Conservation (phyloP, 768 basidiomycete genomes). For the Cubamyces lactineus region DNA sequence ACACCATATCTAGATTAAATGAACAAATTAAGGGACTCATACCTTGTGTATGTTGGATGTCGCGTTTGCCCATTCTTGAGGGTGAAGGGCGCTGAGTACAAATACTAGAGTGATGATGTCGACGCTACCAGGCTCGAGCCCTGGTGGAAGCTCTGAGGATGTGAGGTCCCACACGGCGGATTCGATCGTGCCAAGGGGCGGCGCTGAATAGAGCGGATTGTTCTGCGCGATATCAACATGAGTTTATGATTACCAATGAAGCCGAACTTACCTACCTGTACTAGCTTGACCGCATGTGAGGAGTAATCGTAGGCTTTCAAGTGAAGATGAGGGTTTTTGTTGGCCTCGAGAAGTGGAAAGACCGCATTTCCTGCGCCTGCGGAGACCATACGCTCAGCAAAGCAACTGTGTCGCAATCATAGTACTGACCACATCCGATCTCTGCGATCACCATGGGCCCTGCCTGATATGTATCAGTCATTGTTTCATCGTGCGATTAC, state of each 20-base stretch:
- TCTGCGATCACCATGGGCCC: conserved; percentile 80
- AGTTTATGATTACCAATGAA: too few relatives aligned
- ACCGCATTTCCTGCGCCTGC: conserved; percentile 93
- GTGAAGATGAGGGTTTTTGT: conserved; percentile 75
- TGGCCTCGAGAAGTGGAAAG: conserved; percentile 84
- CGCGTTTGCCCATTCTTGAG: conserved; percentile 86
- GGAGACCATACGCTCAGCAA: not conserved
- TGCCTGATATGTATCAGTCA: conserved; percentile 50
- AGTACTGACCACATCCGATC: conserved; percentile 80
- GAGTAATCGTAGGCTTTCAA: conserved; percentile 93
- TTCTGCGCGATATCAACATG: conserved; percentile 45
- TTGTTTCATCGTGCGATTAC: not conserved
- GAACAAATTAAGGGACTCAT: too few relatives aligned
- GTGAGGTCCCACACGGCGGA: conserved; percentile 94
- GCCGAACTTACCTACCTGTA: conserved; percentile 60
- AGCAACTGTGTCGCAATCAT: not conserved
- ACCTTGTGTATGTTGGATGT: conserved; percentile 81
- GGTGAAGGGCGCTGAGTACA: conserved; percentile 91
- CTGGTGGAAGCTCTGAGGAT: conserved; percentile 62
- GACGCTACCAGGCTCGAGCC: conserved; percentile 66
- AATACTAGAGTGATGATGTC: conserved; percentile 94
- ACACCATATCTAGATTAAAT: too few relatives aligned
- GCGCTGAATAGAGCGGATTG: conserved; percentile 68
- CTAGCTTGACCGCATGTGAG: conserved; percentile 82
- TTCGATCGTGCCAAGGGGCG: conserved; percentile 70